Conservation (phyloP, 1,139 yeast genomes). For the Hansenula lynferdii region DNA sequence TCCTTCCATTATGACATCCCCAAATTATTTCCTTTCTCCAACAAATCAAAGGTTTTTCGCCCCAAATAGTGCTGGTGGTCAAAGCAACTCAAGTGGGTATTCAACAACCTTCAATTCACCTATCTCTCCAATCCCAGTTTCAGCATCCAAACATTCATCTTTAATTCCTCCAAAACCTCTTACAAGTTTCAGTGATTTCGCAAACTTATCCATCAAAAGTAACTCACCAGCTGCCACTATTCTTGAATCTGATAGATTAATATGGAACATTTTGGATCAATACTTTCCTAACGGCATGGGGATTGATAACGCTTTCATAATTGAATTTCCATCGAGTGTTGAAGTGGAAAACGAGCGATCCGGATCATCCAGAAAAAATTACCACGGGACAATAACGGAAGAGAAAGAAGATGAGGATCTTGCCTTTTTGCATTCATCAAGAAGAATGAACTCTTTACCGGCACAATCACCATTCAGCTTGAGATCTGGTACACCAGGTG, state of each 20-base stretch:
- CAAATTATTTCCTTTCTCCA: slow-evolving; percentile 8
- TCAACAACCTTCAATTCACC: slow-evolving; percentile 20
- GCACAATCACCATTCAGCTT: slow-evolving; percentile 2
- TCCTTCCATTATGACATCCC: slow-evolving; percentile 7
- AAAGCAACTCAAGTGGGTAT: background rate
- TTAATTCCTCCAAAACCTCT: slow-evolving; percentile 14
- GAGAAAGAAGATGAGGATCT: slow-evolving; percentile 17
- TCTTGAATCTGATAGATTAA: slow-evolving; percentile 63
- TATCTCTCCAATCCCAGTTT: slow-evolving; percentile 27
- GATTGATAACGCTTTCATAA: slow-evolving; percentile 61
- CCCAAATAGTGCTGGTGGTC: background rate
- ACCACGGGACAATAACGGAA: slow-evolving; percentile 18
- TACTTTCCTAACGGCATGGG: slow-evolving; percentile 67
- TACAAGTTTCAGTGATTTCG: slow-evolving; percentile 9
- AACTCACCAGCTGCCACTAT: slow-evolving; percentile 17
- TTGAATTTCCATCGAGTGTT: slow-evolving; percentile 52
- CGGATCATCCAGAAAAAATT: slow-evolving; percentile 1
- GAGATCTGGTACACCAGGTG: slow-evolving; percentile 8
- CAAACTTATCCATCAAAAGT: slow-evolving; percentile 9
- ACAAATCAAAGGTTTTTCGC: slow-evolving; percentile 5
- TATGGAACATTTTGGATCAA: slow-evolving; percentile 54
- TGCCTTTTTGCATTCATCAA: slow-evolving; percentile 1
- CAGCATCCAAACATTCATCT: slow-evolving; percentile 14
- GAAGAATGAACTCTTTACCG: slow-evolving; percentile 18
- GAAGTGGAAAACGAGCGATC: too few species aligned